These are phyloP conservation scores for Limtongia smithiae DNA, from an alignment of 805 yeast species.

Conservation along the genomic window DNA sequence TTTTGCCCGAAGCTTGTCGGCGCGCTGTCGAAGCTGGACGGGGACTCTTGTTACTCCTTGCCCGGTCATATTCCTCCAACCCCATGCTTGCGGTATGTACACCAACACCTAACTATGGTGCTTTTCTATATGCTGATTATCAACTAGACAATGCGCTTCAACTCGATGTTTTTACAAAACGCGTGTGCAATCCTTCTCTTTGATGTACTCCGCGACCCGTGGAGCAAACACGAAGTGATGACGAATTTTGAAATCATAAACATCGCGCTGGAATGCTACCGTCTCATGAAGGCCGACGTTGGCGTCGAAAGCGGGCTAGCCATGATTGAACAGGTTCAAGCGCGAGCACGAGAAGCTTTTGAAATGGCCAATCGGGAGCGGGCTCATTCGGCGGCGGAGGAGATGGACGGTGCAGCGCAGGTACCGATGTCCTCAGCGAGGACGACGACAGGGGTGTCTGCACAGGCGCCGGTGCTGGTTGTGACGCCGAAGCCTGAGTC, in stretches of 20 bases:
- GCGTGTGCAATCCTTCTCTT: conserved; percentile 26
- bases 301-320: conserved; percentile 18
- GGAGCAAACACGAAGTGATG: conserved; percentile 18
- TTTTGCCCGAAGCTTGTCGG: conserved; percentile 28
- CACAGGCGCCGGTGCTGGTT: too few species aligned
- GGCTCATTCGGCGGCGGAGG: too few species aligned
- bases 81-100: conserved; percentile 22
- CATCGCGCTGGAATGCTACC: conserved; percentile 25
- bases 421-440: too few species aligned
- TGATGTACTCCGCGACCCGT: conserved; percentile 23
- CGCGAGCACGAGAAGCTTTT: conserved; percentile 20
- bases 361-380: conserved; percentile 10
- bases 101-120: background rate
- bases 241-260: conserved; percentile 26
- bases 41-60: conserved; percentile 15
- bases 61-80: conserved; percentile 25
- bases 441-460: too few species aligned
- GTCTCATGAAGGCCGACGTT: conserved; percentile 19
- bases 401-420: background rate
- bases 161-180: conserved; percentile 24
- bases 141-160: conserved; percentile 23
- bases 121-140: background rate
- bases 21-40: conserved; percentile 28
- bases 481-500: too few species aligned
- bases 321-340: conserved; percentile 25